Conservation (phyloP, 176 grass and related monocot species). For the Alopecurus myosuroides region DNA sequence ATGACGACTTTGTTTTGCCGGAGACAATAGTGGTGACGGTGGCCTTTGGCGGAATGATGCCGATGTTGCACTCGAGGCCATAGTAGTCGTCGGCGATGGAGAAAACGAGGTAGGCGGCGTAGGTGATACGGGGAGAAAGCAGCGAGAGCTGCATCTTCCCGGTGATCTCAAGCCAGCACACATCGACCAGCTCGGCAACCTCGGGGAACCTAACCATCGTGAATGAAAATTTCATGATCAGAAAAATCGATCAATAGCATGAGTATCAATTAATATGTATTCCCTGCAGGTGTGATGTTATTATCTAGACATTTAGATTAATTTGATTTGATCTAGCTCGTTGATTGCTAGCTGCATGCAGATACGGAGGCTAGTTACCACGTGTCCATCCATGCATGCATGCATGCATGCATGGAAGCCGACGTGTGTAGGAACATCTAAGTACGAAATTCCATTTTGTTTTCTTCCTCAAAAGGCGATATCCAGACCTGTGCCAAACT, state of each 20-base stretch:
- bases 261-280: too few relatives aligned
- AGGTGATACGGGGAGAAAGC: conserved; percentile 40
- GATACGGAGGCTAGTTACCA: not conserved
- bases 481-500: too few relatives aligned
- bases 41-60: conserved; percentile 36
- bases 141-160: conserved; percentile 41
- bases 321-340: not conserved
- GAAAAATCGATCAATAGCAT: not conserved
- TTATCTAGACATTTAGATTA: too few relatives aligned
- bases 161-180: conserved; percentile 61
- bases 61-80: conserved; percentile 56
- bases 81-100: conserved; percentile 30
- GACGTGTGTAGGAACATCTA: not conserved
- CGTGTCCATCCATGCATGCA: not conserved
- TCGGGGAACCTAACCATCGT: conserved; percentile 45
- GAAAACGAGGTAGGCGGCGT: conserved; percentile 60
- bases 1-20: not conserved
- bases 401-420: not conserved
- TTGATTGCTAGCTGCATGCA: not conserved
- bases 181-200: conserved; percentile 51
- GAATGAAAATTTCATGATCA: not conserved
- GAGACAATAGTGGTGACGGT: conserved; percentile 8
- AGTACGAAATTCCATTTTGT: not conserved
- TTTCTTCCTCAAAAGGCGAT: not conserved
- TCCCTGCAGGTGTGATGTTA: too few relatives aligned